These are phyloP conservation scores for Uncinocarpus reesii DNA, from an alignment of 2,329 filamentous ascomycete genomes.

Conservation along the genomic window DNA sequence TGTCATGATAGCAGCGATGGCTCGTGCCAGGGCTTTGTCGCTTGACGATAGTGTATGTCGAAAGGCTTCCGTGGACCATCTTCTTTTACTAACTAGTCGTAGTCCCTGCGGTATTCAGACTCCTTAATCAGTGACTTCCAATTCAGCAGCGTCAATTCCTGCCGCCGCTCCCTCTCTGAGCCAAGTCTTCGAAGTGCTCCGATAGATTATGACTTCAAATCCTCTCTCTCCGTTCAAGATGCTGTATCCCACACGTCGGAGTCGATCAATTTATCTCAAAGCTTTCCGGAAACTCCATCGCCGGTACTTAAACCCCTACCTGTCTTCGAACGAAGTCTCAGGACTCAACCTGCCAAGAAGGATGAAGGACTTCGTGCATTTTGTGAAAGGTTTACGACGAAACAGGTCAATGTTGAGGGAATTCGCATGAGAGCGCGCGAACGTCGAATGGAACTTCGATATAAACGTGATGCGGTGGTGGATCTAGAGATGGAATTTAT, in stretches of 20 bases:
- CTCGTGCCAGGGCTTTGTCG: not conserved
- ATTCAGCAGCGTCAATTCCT: not conserved
- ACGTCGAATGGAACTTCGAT: conserved; percentile 19
- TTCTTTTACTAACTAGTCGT: not conserved
- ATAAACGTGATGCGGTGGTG: conserved; percentile 22
- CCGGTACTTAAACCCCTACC: not conserved
- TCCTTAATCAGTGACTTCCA: conserved; percentile 8
- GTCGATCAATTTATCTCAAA: conserved; percentile 1
- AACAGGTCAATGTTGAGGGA: conserved; percentile 14
- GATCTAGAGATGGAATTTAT: conserved; percentile 19
- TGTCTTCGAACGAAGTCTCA: not conserved
- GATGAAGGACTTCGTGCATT: not conserved
- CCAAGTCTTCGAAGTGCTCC: conserved; percentile 1
- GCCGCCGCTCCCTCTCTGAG: not conserved
- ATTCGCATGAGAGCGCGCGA: conserved; percentile 20
- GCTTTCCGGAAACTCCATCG: not conserved
- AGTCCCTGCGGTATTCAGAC: not conserved
- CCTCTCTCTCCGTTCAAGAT: not conserved
- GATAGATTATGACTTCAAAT: not conserved
- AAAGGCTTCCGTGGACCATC: not conserved
- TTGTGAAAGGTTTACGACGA: not conserved
- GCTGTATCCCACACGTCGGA: not conserved
- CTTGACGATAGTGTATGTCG: conserved; percentile 5
- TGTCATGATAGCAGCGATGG: too few relatives aligned
- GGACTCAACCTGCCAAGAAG: not conserved